Conservation (phyloP, 305 asterid genomes). For the Solanum hybrid region DNA sequence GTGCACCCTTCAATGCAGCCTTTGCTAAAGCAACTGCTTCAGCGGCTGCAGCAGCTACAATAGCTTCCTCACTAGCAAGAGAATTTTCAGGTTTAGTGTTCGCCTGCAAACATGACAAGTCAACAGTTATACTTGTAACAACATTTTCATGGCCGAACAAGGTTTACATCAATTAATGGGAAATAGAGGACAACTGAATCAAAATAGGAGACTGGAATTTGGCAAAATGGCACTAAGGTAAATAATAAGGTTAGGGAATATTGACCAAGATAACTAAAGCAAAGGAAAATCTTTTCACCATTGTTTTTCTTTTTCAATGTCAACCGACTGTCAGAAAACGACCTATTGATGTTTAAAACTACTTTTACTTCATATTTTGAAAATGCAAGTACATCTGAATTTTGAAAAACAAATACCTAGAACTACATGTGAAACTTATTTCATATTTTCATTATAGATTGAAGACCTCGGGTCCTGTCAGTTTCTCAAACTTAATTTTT, state of each 20-base stretch:
- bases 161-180: neutral
- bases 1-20: slow-evolving; percentile 78
- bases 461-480: neutral
- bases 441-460: neutral
- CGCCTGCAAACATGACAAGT: slow-evolving; percentile 34
- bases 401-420: neutral
- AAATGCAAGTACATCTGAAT: neutral
- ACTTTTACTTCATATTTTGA: neutral
- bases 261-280: neutral
- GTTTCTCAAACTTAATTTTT: neutral
- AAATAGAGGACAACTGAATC: neutral
- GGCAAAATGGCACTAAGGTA: neutral
- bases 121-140: slow-evolving; percentile 5
- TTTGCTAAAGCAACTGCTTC: slow-evolving; percentile 90
- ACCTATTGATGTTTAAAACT: neutral
- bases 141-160: neutral
- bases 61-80: slow-evolving; percentile 67
- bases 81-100: slow-evolving; percentile 37
- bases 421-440: neutral
- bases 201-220: neutral
- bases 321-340: neutral
- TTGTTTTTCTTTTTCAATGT: neutral
- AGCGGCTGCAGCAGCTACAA: slow-evolving; percentile 80
- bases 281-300: neutral
- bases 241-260: neutral